Conservation (phyloP, 306 rosid genomes). For the Fagus sylvatica region DNA sequence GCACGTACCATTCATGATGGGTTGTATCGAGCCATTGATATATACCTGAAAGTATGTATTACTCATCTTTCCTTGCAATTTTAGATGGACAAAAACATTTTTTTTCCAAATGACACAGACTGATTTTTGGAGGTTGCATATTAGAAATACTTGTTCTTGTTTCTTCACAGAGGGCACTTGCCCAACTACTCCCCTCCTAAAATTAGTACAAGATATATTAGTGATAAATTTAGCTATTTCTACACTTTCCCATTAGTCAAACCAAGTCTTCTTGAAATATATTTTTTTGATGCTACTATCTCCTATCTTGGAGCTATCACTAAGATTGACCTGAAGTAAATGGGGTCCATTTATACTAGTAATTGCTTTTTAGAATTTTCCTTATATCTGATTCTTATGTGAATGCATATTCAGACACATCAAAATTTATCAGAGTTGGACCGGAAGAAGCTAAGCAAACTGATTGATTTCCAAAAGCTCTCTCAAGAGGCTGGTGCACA, state of each 20-base stretch:
- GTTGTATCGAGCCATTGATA: conserved; percentile 85
- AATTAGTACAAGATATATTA: not conserved
- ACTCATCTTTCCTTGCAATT: conserved; percentile 9
- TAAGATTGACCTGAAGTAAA: not conserved
- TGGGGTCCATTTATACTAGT: not conserved
- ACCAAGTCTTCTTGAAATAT: conserved; percentile 1
- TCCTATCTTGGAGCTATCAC: conserved; percentile 14
- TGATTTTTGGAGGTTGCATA: not conserved
- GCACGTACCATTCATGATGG: conserved; percentile 91
- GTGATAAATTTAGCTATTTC: not conserved
- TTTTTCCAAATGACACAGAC: not conserved
- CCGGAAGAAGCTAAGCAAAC: conserved; percentile 74
- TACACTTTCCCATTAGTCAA: conserved; percentile 2
- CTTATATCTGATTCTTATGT: conserved; percentile 20
- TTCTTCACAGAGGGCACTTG: conserved; percentile 3
- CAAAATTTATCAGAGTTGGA: conserved; percentile 80
- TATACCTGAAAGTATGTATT: conserved; percentile 78
- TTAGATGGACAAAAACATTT: not conserved
- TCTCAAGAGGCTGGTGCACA: conserved; percentile 98
- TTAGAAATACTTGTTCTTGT: not conserved
- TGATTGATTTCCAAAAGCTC: conserved; percentile 95
- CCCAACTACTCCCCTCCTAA: not conserved
- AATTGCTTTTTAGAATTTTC: not conserved
- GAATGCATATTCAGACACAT: conserved; percentile 74
- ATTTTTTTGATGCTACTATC: not conserved